Evolutionary conservation across 805 yeast genomes (phyloP), one percentile per base, ranked within the genome.

Genomic region (Maudiozyma saulgeensis): DNA sequence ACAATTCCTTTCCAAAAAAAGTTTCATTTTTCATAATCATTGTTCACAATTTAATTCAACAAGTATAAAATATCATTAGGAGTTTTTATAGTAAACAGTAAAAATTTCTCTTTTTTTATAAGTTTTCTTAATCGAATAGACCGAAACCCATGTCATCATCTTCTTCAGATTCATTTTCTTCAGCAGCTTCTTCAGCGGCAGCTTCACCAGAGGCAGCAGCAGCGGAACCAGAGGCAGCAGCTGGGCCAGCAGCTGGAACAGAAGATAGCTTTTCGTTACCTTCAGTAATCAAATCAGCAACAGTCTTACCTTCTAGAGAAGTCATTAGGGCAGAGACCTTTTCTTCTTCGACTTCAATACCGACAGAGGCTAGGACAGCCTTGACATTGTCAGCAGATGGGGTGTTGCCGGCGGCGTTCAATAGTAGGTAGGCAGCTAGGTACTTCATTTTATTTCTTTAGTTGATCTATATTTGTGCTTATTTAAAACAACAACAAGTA

Each of bases 391-490:
- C 82, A 66, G 96, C 95, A 64, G 96, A 78, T 77, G 99, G 98
- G 68, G 93, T 70, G 72, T 89, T 73, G 74, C 98, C 99, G 76
- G 96, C 96, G 74, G 93, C 89, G 79, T 84, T 89, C 77, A 93
- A 83, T 78, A 91, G 85, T 77, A 93, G 85, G 82, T 93, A 93
- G 76, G 99, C 98, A 78, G 99, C 99, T 79, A 93, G 85, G 84
- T 91, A 91, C 87, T 89, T 93, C 97, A 89, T 79, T 71, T 52
- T 53, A 2, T 28, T 28, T 9, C 32, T 28, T 28, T 28, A 28
- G 32, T 28, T 28, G 32, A 28, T 28, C 32, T 28, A 28, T 28
- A 28, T 28, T 28, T 28, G 6, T 28, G 6, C 32, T 28, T 28
- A 28, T 28, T 28, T 8, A 28, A 28, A 9, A 9, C 2, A 28